Evolutionary conservation across 2,329 filamentous ascomycete species (phyloP).

Genomic region (Monascus ruber): DNA sequence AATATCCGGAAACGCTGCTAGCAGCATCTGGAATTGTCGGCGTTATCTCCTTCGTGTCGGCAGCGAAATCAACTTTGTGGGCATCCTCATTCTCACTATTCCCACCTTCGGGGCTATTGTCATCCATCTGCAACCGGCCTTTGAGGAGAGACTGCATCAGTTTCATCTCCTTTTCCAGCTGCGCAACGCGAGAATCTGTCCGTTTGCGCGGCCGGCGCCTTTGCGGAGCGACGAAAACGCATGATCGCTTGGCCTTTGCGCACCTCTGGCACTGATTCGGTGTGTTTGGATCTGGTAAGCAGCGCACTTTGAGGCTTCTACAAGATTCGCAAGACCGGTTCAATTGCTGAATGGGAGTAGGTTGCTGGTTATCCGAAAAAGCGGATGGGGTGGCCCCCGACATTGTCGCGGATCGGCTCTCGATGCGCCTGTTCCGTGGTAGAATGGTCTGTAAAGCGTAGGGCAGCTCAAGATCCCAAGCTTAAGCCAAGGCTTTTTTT

Average conservation of each 20-base stretch:
- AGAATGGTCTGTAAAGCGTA: too few species aligned
- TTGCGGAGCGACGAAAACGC: conserved; percentile 26
- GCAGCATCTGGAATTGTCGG: conserved; percentile 11
- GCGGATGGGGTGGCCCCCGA: conserved; percentile 13
- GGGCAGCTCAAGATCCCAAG: too few species aligned
- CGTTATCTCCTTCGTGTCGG: conserved; percentile 11
- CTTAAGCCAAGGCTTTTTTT: too few species aligned
- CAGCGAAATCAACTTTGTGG: conserved; percentile 8
- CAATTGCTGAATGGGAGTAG: conserved; percentile 16
- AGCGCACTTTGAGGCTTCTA: conserved; percentile 25
- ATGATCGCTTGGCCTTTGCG: conserved; percentile 21
- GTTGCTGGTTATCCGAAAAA: conserved; percentile 11
- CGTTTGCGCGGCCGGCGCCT: conserved; percentile 25
- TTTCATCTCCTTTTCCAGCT: conserved; percentile 27
- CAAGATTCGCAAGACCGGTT: conserved; percentile 29
- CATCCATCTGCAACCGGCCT: conserved; percentile 16
- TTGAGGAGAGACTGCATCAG: conserved; percentile 26
- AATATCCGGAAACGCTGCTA: conserved; percentile 9
- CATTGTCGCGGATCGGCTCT: conserved; percentile 11
- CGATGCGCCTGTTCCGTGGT: too few species aligned
- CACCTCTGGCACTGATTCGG: conserved; percentile 27
- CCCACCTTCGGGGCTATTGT: conserved; percentile 16
- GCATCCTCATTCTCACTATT: conserved; percentile 15
- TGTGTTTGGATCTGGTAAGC: conserved; percentile 18
- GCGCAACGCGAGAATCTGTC: conserved; percentile 25